A percentile compares a stretch with the other conserved stretches of the same genome.
Conservation (phyloP, 495 filamentous ascomycete genomes). For the Clavariopsis aquatica region DNA sequence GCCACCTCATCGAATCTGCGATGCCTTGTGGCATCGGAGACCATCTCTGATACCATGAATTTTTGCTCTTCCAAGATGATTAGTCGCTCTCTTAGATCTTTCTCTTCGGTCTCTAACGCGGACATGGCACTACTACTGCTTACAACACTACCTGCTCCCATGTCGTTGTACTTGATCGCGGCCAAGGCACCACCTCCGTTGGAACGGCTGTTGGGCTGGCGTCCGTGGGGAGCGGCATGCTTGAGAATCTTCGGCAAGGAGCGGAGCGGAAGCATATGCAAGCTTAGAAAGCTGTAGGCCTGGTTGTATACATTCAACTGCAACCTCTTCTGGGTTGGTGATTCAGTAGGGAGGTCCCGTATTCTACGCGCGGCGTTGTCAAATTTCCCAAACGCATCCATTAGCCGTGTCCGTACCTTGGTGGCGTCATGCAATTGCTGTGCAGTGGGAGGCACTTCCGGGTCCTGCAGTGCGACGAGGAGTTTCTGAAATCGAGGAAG, state of each 20-base stretch:
- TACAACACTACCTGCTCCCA: slow-evolving; percentile 51
- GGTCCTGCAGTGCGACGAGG: slow-evolving; percentile 67
- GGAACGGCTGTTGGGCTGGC: slow-evolving; percentile 45
- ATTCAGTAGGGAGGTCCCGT: slow-evolving; percentile 71
- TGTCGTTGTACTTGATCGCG: slow-evolving; percentile 61
- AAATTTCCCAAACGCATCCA: slow-evolving; percentile 88
- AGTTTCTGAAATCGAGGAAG: slow-evolving; percentile 86
- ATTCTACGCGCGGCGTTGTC: slow-evolving; percentile 81
- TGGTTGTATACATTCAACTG: slow-evolving; percentile 85
- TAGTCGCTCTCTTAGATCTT: slow-evolving; percentile 75
- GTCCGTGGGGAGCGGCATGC: slow-evolving; percentile 58
- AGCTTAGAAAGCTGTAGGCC: slow-evolving; percentile 79
- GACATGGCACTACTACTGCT: slow-evolving; percentile 54
- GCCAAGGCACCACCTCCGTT: slow-evolving; percentile 54
- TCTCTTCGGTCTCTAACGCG: slow-evolving; percentile 81
- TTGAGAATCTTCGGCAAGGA: slow-evolving; percentile 79
- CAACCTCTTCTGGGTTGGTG: slow-evolving; percentile 70
- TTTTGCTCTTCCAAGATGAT: slow-evolving; percentile 94
- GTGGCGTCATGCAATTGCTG: slow-evolving; percentile 81
- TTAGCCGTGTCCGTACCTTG: slow-evolving; percentile 86
- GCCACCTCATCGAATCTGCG: slow-evolving; percentile 88
- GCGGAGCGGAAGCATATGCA: slow-evolving; percentile 92
- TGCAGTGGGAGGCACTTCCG: slow-evolving; percentile 69
- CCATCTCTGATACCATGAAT: slow-evolving; percentile 89
- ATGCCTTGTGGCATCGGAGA: slow-evolving; percentile 74